These are phyloP conservation scores for Tilletia setariae DNA, from an alignment of 1,284 basidiomycete species.

Conservation along the genomic window DNA sequence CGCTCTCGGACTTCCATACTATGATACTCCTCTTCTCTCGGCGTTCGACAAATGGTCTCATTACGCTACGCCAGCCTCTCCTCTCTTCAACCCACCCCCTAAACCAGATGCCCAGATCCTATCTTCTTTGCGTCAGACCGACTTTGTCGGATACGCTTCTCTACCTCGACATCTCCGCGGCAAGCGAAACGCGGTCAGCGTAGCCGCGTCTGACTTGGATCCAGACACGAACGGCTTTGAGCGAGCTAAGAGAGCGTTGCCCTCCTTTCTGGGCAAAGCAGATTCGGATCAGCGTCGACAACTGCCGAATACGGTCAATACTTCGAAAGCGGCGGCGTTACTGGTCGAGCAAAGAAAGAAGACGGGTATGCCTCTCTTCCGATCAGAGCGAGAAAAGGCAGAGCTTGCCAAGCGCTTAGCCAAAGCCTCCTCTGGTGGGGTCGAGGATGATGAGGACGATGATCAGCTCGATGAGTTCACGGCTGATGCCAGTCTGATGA, in stretches of 20 bases:
- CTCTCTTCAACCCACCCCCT: constrained; percentile 63
- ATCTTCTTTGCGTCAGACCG: constrained; percentile 75
- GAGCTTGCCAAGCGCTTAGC: constrained; percentile 46
- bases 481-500: constrained; percentile 21
- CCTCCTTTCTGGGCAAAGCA: constrained; percentile 18
- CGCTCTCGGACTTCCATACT: constrained; percentile 83
- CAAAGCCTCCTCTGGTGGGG: not conserved
- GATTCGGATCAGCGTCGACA: constrained; percentile 39
- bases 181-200: constrained; percentile 70
- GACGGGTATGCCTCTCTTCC: constrained; percentile 65
- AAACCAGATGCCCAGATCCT: constrained; percentile 77
- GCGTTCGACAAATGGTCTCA: constrained; percentile 60
- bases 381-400: constrained; percentile 68
- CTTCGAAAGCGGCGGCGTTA: constrained; percentile 41
- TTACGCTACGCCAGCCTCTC: constrained; percentile 52
- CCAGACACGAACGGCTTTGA: constrained; percentile 14
- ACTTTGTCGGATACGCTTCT: constrained; percentile 80
- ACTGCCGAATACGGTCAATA: constrained; percentile 21
- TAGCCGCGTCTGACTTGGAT: constrained; percentile 31
- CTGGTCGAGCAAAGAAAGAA: constrained; percentile 9
- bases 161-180: constrained; percentile 79
- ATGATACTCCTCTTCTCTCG: constrained; percentile 73
- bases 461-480: constrained; percentile 29
- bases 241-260: not conserved
- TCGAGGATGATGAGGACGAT: constrained; percentile 32